Conservation (phyloP, 495 filamentous ascomycete species). For the Parmelia sp. region DNA sequence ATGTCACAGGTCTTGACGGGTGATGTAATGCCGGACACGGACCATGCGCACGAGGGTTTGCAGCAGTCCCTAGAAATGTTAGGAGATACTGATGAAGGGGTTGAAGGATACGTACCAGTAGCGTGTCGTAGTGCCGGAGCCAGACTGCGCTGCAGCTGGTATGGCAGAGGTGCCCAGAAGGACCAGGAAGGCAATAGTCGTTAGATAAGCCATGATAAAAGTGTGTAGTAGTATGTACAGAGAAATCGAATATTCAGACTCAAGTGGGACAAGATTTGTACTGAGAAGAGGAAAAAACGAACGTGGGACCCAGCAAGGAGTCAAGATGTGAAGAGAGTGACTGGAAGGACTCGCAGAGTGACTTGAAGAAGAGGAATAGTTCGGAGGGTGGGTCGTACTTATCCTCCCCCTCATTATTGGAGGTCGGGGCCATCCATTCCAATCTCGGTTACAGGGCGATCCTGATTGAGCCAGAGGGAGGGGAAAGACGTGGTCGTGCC, state of each 20-base stretch:
- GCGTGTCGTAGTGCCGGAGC: conserved; percentile 50
- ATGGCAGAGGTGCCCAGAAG: neutral
- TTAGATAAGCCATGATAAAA: neutral
- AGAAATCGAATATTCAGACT: neutral
- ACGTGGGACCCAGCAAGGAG: neutral
- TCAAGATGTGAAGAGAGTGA: neutral
- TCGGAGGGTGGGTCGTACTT: neutral
- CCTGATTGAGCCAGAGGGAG: neutral
- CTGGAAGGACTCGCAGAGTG: neutral
- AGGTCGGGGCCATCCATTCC: neutral
- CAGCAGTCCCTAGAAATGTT: conserved; percentile 51
- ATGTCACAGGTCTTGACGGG: conserved; percentile 53
- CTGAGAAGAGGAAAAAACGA: neutral
- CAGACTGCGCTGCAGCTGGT: conserved; percentile 21
- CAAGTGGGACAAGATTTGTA: neutral
- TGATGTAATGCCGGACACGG: conserved; percentile 34
- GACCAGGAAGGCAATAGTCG: neutral
- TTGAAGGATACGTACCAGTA: conserved; percentile 39
- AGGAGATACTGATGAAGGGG: neutral
- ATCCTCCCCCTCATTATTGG: neutral
- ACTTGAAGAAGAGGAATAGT: neutral
- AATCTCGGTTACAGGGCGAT: neutral
- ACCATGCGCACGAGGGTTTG: conserved; percentile 61
- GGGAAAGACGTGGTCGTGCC: neutral
- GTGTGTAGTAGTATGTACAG: neutral